Conservation (phyloP, 148 eudicot genomes). For the Spergularia marina region DNA sequence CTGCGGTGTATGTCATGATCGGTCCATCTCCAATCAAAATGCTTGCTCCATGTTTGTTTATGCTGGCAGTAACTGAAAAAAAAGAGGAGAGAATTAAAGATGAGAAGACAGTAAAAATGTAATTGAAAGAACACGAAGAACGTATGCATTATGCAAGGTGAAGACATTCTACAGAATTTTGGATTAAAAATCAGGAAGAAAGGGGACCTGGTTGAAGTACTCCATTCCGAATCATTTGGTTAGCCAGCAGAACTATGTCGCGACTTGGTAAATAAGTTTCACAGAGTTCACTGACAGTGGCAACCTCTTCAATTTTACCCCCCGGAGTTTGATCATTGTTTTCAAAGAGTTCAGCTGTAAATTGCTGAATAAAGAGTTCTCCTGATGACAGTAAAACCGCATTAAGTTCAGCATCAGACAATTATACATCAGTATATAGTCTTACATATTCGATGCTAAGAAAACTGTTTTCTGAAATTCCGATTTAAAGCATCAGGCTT, state of each 20-base stretch:
- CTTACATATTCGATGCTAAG: no score
- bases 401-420: no score
- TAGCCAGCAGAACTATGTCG: not conserved
- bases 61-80: not conserved
- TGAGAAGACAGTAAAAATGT: not conserved
- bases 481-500: no score
- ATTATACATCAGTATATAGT: no score
- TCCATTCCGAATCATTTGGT: not conserved
- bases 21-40: not conserved
- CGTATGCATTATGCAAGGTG: not conserved
- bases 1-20: not conserved
- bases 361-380: no score
- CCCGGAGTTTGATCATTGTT: no score
- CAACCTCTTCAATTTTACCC: not conserved
- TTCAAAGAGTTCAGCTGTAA: no score
- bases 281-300: not conserved
- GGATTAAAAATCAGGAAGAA: not conserved
- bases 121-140: not conserved
- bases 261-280: not conserved
- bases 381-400: no score
- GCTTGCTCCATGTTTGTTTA: not conserved
- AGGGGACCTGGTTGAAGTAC: not conserved
- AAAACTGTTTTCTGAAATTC: no score
- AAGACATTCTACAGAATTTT: not conserved
- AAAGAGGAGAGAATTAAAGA: not conserved